These are phyloP conservation scores for Rhodomyrtus tomentosa DNA, from an alignment of 345 rosid species.

Conservation along the genomic window DNA sequence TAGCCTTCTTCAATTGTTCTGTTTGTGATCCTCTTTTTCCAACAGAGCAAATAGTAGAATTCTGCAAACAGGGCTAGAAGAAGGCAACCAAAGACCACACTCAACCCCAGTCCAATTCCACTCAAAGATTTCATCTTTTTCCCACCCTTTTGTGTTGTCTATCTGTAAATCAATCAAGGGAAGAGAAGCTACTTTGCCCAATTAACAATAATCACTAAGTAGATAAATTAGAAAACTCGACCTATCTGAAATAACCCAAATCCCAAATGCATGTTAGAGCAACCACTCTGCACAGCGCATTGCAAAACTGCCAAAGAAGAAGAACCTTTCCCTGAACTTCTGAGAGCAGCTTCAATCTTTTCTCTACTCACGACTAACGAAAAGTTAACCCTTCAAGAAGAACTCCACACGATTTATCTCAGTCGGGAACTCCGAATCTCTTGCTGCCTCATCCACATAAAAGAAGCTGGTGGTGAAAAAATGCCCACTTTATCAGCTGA, in stretches of 20 bases:
- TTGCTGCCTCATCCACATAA: background rate
- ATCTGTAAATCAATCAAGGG: background rate
- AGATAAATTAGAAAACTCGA: background rate
- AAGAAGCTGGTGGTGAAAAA: background rate
- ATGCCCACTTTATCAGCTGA: background rate
- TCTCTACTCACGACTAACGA: background rate
- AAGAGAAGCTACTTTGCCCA: background rate
- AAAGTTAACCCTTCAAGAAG: background rate
- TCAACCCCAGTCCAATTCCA: conserved; percentile 84
- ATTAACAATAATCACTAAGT: background rate
- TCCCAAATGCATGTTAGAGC: background rate
- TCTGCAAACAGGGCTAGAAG: conserved; percentile 76
- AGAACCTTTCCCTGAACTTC: background rate
- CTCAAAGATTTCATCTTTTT: conserved; percentile 80
- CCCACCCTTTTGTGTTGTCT: background rate
- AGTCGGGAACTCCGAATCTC: background rate
- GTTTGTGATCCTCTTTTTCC: conserved; percentile 55
- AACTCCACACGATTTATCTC: background rate
- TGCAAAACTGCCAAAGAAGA: background rate
- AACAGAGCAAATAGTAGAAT: conserved; percentile 85
- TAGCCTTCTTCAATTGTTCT: conserved; percentile 44
- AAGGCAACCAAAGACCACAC: conserved; percentile 78
- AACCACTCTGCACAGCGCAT: background rate
- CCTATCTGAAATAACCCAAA: background rate
- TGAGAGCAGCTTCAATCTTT: background rate